phyloP scores from a whole-genome alignment of 768 basidiomycete species.

The Calocera cornea region DNA sequence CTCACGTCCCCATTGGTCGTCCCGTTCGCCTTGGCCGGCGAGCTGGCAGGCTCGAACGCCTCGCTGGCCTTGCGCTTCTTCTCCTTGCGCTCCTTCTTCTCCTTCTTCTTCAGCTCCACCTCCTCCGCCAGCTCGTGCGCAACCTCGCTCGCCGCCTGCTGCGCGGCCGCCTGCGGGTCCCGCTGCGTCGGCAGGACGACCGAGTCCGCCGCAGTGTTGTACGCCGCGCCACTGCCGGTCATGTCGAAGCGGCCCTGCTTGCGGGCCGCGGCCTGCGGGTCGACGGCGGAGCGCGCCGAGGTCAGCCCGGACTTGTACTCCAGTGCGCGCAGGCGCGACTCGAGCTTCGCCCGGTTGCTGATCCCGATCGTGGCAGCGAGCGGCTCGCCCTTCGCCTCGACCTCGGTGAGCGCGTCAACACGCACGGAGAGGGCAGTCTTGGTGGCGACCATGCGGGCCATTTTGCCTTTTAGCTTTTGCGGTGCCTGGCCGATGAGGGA shows the following conservation, averaged over 20 bases:
- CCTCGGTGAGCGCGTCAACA: slow-evolving; percentile 89
- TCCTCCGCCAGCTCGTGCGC: slow-evolving; percentile 75
- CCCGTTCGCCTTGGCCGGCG: slow-evolving; percentile 27
- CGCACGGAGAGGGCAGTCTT: slow-evolving; percentile 95
- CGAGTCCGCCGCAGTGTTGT: slow-evolving; percentile 76
- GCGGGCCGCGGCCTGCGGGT: slow-evolving; percentile 32
- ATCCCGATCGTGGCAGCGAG: slow-evolving; percentile 77
- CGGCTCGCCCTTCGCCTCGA: slow-evolving; percentile 76
- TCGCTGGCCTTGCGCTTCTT: slow-evolving; percentile 15
- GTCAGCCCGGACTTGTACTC: slow-evolving; percentile 69
- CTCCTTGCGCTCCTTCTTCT: slow-evolving; percentile 43
- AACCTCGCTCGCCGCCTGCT: slow-evolving; percentile 62
- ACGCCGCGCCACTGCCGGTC: slow-evolving; percentile 56
- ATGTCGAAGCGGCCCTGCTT: slow-evolving; percentile 74
- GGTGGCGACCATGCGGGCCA: slow-evolving; percentile 99
- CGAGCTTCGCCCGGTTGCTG: slow-evolving; percentile 88
- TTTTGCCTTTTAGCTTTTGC: slow-evolving; percentile 32
- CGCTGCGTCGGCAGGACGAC: slow-evolving; percentile 68
- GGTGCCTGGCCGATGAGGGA: neutral
- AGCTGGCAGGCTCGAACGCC: slow-evolving; percentile 15
- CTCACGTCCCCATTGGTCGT: slow-evolving; percentile 25
- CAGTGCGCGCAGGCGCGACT: slow-evolving; percentile 78
- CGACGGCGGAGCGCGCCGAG: slow-evolving; percentile 52
- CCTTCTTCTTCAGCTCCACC: slow-evolving; percentile 53
- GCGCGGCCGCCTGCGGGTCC: slow-evolving; percentile 52